Evolutionary conservation across 331 rosid species (phyloP), one percentile per base, ranked within the genome.

Genomic region (Cydonia oblonga): DNA sequence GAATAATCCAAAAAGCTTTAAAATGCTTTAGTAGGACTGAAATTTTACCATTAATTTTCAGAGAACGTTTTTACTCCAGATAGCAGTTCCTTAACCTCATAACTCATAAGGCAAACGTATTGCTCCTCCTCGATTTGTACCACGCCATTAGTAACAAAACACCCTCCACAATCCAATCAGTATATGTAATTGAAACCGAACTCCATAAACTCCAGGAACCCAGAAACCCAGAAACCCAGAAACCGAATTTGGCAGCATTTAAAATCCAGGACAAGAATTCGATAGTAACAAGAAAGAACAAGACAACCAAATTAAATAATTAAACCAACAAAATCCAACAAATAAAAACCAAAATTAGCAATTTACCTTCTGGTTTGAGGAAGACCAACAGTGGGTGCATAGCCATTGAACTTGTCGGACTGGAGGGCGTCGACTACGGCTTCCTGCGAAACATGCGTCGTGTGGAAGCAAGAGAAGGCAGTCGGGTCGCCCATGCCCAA

Each of bases 401-500:
- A 93, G 25, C 97, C 97, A 76, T 89, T 81, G 75, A 90, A 93
- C 35, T 84, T 89, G 29, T 66, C 83, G 20, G 96, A 87, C 13
- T 78, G 85, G 67, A 93, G 73, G 2, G 88, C 28, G 15, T 89
- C 88, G 73, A 81, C 38, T 10, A 87, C 91, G 38, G 98, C 90
- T 66, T 87, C 71, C 76, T 86, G 83, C 28, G 85, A 90, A 24
- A 74, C 82, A 3, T 52, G 78, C 11, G 96, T 42, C 1, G 90
- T 80, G 56, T 70, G 86, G 71, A 90, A 93, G 69, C 90, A 85
- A 0, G 91, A 79, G 46, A 81, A 76, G 9, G 87, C 85, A 65
- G 98, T 82, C 4, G 98, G 98, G 84, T 93, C 98, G 4, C 97
- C 97, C 82, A 93, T 87, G 4, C 96, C 97, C 2, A 93, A 78